Conservation (phyloP, 2,329 filamentous ascomycete species). For the Venturia effusa region DNA sequence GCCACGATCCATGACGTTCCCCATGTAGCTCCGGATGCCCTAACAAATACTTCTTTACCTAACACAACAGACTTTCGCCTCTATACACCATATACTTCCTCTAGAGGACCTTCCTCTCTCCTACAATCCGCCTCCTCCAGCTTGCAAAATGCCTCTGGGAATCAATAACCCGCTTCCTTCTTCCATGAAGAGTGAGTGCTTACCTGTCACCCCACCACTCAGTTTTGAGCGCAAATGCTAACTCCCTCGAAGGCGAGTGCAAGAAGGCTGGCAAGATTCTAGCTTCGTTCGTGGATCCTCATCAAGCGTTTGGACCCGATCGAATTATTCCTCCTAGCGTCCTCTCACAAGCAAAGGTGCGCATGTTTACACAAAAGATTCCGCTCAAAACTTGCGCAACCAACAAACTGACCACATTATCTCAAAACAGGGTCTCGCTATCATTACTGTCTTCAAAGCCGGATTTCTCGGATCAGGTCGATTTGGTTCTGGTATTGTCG, state of each 20-base stretch:
- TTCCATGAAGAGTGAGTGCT: slow-evolving; percentile 39
- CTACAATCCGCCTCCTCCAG: neutral
- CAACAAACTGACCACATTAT: neutral
- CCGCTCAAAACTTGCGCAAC: neutral
- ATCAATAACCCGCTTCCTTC: slow-evolving; percentile 45
- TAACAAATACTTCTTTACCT: neutral
- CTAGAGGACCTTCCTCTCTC: neutral
- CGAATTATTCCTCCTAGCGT: slow-evolving; percentile 91
- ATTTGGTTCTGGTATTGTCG: slow-evolving; percentile 72
- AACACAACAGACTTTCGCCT: neutral
- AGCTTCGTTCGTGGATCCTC: slow-evolving; percentile 85
- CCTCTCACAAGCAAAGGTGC: slow-evolving; percentile 81
- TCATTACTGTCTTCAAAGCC: slow-evolving; percentile 78
- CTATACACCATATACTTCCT: neutral
- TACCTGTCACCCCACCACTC: slow-evolving; percentile 6
- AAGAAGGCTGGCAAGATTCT: slow-evolving; percentile 96
- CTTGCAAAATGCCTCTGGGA: slow-evolving; percentile 30
- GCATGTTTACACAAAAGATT: slow-evolving; percentile 8
- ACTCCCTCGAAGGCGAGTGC: slow-evolving; percentile 64
- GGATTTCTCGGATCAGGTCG: slow-evolving; percentile 75
- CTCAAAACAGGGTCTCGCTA: slow-evolving; percentile 54
- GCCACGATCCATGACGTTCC: slow-evolving; percentile 1
- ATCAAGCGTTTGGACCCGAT: slow-evolving; percentile 87
- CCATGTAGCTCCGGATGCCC: neutral
- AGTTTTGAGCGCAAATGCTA: slow-evolving; percentile 12